Base-by-base conservation (phyloP, 352 stramenopile genomes). In the Paralagenidium karlingii region DNA sequence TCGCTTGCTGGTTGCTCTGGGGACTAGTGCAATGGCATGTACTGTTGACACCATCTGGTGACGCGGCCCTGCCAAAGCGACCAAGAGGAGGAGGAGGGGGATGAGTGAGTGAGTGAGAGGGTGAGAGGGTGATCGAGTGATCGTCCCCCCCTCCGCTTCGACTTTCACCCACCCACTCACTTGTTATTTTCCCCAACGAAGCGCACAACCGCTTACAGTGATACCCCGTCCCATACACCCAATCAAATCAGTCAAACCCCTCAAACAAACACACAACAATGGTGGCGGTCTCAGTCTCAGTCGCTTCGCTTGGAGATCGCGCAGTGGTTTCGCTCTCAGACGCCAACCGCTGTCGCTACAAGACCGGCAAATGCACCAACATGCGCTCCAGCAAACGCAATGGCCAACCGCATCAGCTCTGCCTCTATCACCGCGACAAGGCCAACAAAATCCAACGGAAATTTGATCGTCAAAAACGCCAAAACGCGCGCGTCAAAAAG, bases 391-490 rank as follows among this genome's bases (percentile, higher is more conserved):
- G 60, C 50, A 92, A 92, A 46, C 75, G 74, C 58, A 88, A 92
- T 41, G 78, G 78, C 45, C 68, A 87, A 55, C 71, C 66, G 39
- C 78, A 92, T 52, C 76, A 89, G 51, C 57, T 92, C n/a, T 92
- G 78, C 39, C 53, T 85, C 36, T 86, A 83, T 58, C 78, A 92
- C 50, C 75, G 78, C 24, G 73, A 89, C 58, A 92, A 92, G 60
- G 78, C 78, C 53, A 92, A 92, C 62, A 69, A 82, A 58, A 92
- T 86, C 53, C 78, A 92, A 54, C 75, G 78, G 59, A 88, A 88
- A 58, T 88, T 89, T 43, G 75, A 92, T 47, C 73, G 78, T 34
- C 75, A 92, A 54, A 92, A 92, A 63, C 77, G 77, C 39, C 69
- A 86, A 34, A 63, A 75, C 11, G 63, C 68, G 22, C 74, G 75